Conservation (phyloP, 2,329 filamentous ascomycete genomes). For the Raffaelea ambrosiae region DNA sequence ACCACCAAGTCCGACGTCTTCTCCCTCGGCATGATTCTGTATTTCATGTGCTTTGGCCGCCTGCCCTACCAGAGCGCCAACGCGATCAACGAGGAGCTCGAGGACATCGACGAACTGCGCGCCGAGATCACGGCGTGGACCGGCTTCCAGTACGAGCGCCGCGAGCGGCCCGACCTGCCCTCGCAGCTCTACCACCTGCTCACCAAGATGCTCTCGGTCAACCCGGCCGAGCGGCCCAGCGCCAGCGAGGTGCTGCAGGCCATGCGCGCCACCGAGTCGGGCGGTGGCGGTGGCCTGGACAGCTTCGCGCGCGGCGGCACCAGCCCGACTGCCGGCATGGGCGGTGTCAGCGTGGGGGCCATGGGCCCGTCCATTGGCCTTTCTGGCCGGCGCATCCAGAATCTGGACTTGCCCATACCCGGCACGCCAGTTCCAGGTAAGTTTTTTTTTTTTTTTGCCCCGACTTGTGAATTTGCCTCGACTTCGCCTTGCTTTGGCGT, state of each 20-base stretch:
- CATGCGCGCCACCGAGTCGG: slow-evolving; percentile 66
- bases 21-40: slow-evolving; percentile 94
- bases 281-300: too few species aligned
- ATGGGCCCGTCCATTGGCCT: slow-evolving; percentile 23
- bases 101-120: slow-evolving; percentile 78
- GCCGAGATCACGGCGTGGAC: slow-evolving; percentile 81
- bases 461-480: slow-evolving; percentile 1
- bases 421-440: slow-evolving; percentile 39
- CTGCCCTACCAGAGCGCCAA: slow-evolving; percentile 83
- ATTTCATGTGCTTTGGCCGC: slow-evolving; percentile 92
- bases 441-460: slow-evolving; percentile 9
- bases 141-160: slow-evolving; percentile 72
- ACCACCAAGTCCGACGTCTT: slow-evolving; percentile 98
- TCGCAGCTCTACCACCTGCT: slow-evolving; percentile 78
- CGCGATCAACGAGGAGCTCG: slow-evolving; percentile 78
- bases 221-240: slow-evolving; percentile 68
- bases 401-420: slow-evolving; percentile 43
- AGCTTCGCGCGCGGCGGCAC: slow-evolving; percentile 31
- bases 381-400: slow-evolving; percentile 41
- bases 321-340: slow-evolving; percentile 24
- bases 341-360: slow-evolving; percentile 27
- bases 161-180: slow-evolving; percentile 72
- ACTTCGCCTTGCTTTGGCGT: too few species aligned
- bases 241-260: slow-evolving; percentile 77
- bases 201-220: slow-evolving; percentile 68